Percentiles rank a stretch among this genome's conserved stretches.
Conservation (phyloP, 2,329 filamentous ascomycete genomes). For the Hypoxylon sp. region DNA sequence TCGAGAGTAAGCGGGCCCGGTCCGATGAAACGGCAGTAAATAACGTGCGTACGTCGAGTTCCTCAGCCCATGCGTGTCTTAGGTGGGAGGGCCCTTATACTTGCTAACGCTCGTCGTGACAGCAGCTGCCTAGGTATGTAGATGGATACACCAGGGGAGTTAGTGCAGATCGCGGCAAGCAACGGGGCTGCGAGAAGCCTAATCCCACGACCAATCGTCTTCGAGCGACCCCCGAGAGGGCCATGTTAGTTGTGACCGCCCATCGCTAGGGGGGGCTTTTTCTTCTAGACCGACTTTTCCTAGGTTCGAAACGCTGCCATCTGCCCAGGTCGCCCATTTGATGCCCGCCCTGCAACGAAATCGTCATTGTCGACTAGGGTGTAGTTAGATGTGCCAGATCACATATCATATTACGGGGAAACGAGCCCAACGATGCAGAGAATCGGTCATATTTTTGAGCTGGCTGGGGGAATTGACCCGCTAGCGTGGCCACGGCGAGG, state of each 20-base stretch:
- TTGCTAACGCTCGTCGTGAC: conserved; percentile 18
- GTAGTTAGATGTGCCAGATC: conserved; percentile 19
- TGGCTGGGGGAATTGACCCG: conserved; percentile 22
- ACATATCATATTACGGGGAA: conserved; percentile 34
- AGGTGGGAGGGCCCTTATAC: conserved; percentile 17
- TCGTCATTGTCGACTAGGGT: conserved; percentile 24
- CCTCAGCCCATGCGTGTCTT: conserved; percentile 31
- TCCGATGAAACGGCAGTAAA: conserved; percentile 18
- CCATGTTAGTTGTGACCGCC: conserved; percentile 26
- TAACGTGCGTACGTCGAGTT: conserved; percentile 29
- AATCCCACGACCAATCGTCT: conserved; percentile 31
- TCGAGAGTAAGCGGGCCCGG: conserved; percentile 34
- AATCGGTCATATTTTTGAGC: conserved; percentile 33
- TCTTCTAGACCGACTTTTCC: conserved; percentile 33
- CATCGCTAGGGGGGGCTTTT: conserved; percentile 9
- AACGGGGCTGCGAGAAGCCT: conserved; percentile 36
- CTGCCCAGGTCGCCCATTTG: conserved; percentile 16
- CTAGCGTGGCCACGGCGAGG: conserved; percentile 28
- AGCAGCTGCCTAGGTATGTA: conserved; percentile 8
- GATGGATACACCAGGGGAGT: conserved; percentile 27
- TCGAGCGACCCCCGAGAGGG: conserved; percentile 20
- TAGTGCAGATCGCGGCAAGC: conserved; percentile 32
- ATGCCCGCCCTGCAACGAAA: conserved; percentile 21
- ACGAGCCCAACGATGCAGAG: conserved; percentile 32
- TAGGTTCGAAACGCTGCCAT: conserved; percentile 18